These are phyloP conservation scores for Aureobasidium sp. DNA, from an alignment of 2,329 filamentous ascomycete genomes.

Conservation along the genomic window DNA sequence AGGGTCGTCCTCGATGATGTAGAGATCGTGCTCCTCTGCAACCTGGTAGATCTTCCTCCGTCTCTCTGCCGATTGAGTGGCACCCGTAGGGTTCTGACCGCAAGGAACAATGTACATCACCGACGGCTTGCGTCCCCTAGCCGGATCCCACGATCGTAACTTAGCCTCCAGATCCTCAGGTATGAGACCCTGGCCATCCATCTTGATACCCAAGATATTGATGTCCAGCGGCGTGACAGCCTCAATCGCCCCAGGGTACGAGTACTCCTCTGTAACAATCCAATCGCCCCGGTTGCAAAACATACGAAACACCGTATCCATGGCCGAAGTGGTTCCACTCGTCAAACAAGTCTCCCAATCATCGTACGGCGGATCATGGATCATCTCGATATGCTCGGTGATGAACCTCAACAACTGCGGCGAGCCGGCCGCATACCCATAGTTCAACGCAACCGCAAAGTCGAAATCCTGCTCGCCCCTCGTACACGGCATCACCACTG, in stretches of 20 bases:
- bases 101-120: conserved; percentile 26
- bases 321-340: conserved; percentile 24
- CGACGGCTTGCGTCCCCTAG: conserved; percentile 18
- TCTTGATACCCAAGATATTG: conserved; percentile 20
- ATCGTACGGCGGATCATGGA: conserved; percentile 25
- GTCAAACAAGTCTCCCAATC: conserved; percentile 26
- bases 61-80: conserved; percentile 20
- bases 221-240: conserved; percentile 21
- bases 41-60: conserved; percentile 22
- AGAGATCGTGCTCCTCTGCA: conserved; percentile 21
- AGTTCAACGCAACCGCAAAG: conserved; percentile 22
- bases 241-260: conserved; percentile 23
- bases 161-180: conserved; percentile 21
- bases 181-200: conserved; percentile 24
- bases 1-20: conserved; percentile 26
- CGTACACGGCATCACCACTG: not conserved
- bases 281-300: conserved; percentile 22
- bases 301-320: conserved; percentile 24
- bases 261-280: conserved; percentile 21
- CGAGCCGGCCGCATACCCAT: conserved; percentile 22
- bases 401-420: conserved; percentile 21
- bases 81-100: conserved; percentile 25
- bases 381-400: conserved; percentile 22
- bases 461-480: conserved; percentile 13
- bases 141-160: conserved; percentile 21